Conservation (phyloP, 2,329 filamentous ascomycete genomes). For the Biscogniauxia mediterranea region DNA sequence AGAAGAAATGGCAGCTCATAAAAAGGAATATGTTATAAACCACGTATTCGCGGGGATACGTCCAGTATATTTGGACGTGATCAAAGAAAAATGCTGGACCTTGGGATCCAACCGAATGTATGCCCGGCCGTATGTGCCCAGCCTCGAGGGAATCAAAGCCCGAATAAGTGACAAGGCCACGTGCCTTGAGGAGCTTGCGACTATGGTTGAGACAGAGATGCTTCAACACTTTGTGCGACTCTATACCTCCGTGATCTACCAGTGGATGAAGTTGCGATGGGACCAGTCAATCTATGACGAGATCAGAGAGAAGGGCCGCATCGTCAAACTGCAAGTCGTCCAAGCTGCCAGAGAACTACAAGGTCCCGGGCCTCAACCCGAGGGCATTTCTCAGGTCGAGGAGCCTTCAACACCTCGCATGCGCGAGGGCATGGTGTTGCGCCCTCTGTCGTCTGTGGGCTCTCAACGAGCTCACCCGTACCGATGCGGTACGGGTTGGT, state of each 20-base stretch:
- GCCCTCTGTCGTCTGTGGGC: no score
- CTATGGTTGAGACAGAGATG: not conserved
- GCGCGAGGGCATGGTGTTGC: no score
- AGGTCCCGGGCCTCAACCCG: no score
- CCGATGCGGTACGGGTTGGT: no score
- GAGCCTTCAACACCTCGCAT: no score
- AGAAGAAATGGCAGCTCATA: no score
- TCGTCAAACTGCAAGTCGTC: no score
- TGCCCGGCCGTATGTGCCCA: not conserved
- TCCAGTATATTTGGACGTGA: not conserved
- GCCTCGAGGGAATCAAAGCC: not conserved
- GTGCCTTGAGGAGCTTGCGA: not conserved
- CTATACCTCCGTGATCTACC: not conserved
- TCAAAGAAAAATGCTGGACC: not conserved
- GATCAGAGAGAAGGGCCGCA: no score
- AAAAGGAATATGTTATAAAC: not conserved
- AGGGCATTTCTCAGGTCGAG: no score
- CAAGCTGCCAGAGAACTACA: no score
- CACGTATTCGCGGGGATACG: not conserved
- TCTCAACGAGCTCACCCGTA: no score
- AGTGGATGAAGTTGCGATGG: not conserved
- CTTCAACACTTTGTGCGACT: not conserved
- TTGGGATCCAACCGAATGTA: not conserved
- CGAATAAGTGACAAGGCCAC: not conserved
- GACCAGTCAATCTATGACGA: no score